These are phyloP conservation scores for Blastobotrys robertii DNA, from an alignment of 805 yeast species.

Conservation along the genomic window DNA sequence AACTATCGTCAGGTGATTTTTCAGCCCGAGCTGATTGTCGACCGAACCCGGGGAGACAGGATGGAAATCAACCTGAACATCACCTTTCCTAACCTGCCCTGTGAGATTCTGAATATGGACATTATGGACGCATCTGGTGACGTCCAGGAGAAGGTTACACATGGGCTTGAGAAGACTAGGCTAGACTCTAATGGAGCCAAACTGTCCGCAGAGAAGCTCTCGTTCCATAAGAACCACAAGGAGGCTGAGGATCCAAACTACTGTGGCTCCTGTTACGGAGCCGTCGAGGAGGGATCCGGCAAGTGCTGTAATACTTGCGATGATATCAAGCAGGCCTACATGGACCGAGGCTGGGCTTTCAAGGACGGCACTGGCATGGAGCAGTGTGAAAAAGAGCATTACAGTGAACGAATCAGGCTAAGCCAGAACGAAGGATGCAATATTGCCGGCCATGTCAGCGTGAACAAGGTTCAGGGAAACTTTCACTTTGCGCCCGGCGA, in stretches of 20 bases:
- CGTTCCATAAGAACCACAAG: conserved; percentile 12
- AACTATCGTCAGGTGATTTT: conserved; percentile 61
- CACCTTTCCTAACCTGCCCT: conserved; percentile 76
- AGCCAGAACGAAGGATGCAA: conserved; percentile 81
- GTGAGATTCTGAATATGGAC: conserved; percentile 70
- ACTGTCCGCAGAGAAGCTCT: conserved; percentile 21
- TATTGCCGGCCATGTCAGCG: conserved; percentile 63
- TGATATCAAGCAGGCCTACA: conserved; percentile 72
- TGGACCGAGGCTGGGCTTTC: conserved; percentile 74
- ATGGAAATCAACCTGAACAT: conserved; percentile 75
- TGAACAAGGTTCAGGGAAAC: conserved; percentile 83
- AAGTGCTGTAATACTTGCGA: conserved; percentile 79
- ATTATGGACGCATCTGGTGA: conserved; percentile 87
- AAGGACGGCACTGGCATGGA: conserved; percentile 78
- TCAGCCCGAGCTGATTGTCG: conserved; percentile 82
- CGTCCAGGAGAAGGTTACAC: conserved; percentile 58
- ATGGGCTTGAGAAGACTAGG: conserved; percentile 66
- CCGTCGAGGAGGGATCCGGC: conserved; percentile 38
- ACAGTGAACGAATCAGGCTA: conserved; percentile 50
- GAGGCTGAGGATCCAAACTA: conserved; percentile 35
- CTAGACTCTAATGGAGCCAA: conserved; percentile 44
- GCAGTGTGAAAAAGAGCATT: conserved; percentile 88
- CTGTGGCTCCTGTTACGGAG: conserved; percentile 92
- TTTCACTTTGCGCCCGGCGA: conserved; percentile 96
- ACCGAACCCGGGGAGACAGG: conserved; percentile 51